Percentiles rank a stretch among this genome's conserved stretches.
These are phyloP conservation scores for Meripilus lineatus DNA, from an alignment of 1,284 basidiomycete species.

Conservation along the genomic window DNA sequence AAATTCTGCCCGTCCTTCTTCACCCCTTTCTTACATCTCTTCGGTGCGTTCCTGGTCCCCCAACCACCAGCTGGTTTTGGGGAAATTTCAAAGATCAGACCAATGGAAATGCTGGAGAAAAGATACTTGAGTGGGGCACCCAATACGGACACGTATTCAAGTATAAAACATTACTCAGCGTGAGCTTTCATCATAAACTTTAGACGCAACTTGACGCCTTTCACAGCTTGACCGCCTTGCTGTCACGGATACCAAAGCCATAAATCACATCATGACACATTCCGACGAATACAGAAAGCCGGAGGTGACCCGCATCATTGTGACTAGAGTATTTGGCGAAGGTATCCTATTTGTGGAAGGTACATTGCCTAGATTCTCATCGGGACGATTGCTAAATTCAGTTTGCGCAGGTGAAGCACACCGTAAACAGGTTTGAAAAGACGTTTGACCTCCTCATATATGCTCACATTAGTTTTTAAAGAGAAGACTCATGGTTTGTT, in stretches of 20 bases:
- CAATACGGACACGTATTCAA: too few species aligned
- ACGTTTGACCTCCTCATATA: background rate
- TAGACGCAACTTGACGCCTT: background rate
- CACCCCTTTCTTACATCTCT: slow-evolving; percentile 15
- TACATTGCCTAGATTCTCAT: slow-evolving; percentile 4
- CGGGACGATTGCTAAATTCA: background rate
- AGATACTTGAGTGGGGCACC: too few species aligned
- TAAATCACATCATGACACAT: slow-evolving; percentile 34
- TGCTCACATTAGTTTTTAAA: background rate
- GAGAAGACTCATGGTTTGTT: slow-evolving; percentile 4
- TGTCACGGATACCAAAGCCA: slow-evolving; percentile 30
- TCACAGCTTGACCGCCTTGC: slow-evolving; percentile 18
- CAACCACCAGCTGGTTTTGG: slow-evolving; percentile 18
- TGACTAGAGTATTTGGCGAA: slow-evolving; percentile 25
- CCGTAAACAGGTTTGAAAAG: background rate
- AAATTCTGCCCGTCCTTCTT: background rate
- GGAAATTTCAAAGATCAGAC: slow-evolving; percentile 28
- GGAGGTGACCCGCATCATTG: slow-evolving; percentile 13
- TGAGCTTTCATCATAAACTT: slow-evolving; percentile 22
- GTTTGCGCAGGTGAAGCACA: slow-evolving; percentile 39
- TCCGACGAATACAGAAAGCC: slow-evolving; percentile 31
- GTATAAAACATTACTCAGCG: slow-evolving; percentile 43
- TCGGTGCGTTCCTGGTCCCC: slow-evolving; percentile 20
- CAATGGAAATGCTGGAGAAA: slow-evolving; percentile 25
- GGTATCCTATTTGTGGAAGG: slow-evolving; percentile 42